Evolutionary conservation across 2,329 filamentous ascomycete genomes (phyloP).

Genomic region (Thyridium curvatum): DNA sequence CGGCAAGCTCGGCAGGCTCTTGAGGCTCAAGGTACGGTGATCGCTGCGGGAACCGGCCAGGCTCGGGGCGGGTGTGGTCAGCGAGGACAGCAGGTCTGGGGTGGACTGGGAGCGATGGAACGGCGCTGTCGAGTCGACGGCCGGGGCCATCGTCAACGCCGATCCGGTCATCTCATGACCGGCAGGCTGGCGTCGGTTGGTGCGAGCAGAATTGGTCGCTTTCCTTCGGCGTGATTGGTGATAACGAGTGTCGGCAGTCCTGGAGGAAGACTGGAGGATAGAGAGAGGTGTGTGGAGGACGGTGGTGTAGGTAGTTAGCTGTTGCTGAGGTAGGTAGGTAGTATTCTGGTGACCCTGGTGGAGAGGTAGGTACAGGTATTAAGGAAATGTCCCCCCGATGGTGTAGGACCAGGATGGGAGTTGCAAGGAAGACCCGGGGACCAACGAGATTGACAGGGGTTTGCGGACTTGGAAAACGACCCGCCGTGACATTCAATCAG

Average conservation of each 20-base stretch:
- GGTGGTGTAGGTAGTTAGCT: no score
- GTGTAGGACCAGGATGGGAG: no score
- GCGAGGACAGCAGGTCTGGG: slow-evolving; percentile 19
- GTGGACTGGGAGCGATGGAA: slow-evolving; percentile 27
- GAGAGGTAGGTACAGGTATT: no score
- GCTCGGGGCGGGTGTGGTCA: slow-evolving; percentile 8
- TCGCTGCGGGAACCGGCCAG: slow-evolving; percentile 4
- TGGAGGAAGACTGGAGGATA: no score
- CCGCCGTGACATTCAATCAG: no score
- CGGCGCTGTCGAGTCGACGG: slow-evolving; percentile 28
- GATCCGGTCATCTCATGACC: slow-evolving; percentile 37
- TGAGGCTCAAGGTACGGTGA: slow-evolving; percentile 17
- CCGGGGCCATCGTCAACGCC: slow-evolving; percentile 31
- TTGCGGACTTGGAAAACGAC: no score
- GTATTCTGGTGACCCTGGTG: no score
- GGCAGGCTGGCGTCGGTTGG: background rate
- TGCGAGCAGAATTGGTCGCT: background rate
- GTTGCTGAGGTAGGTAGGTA: no score
- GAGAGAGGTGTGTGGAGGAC: no score
- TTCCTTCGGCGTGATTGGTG: slow-evolving; percentile 6
- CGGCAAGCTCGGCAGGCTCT: slow-evolving; percentile 28
- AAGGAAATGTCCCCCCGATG: no score
- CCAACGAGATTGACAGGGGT: no score
- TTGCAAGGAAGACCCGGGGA: no score
- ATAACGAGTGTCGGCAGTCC: slow-evolving; percentile 1